Percentiles rank a stretch among this genome's conserved stretches.
These are phyloP conservation scores for Puccinia triticina DNA, from an alignment of 1,284 basidiomycete species.

Conservation along the genomic window DNA sequence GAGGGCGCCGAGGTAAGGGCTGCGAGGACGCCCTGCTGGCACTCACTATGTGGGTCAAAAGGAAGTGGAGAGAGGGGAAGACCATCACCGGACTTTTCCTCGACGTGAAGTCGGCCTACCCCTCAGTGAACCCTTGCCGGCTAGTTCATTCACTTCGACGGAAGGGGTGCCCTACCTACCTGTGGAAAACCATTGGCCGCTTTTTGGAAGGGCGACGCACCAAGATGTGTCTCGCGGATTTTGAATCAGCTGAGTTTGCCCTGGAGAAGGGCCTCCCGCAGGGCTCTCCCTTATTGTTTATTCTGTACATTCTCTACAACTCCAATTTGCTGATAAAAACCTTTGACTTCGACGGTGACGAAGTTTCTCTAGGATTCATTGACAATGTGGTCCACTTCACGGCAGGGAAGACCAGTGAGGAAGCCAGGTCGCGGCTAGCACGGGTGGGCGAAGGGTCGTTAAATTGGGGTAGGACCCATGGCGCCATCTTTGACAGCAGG, in stretches of 20 bases:
- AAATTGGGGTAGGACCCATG: background rate
- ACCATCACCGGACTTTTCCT: background rate
- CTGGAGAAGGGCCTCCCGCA: constrained; percentile 12
- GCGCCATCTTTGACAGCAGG: constrained; percentile 19
- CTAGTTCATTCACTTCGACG: background rate
- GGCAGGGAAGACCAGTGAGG: background rate
- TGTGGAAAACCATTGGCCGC: background rate
- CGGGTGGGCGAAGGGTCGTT: background rate
- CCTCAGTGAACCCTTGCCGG: background rate
- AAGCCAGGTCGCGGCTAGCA: background rate
- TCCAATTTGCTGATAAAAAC: background rate
- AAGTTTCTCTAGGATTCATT: constrained; percentile 21
- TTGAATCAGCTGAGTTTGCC: background rate
- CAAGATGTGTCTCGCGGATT: background rate
- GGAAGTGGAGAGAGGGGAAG: constrained; percentile 28
- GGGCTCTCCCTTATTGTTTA: too few species aligned
- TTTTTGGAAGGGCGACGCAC: constrained; percentile 27
- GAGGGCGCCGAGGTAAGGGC: background rate
- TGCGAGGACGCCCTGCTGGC: constrained; percentile 2
- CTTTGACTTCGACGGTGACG: background rate
- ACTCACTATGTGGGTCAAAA: too few species aligned
- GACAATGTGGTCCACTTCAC: constrained; percentile 31
- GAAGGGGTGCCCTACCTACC: constrained; percentile 20
- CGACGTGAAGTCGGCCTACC: constrained; percentile 36
- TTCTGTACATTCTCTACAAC: constrained; percentile 44